Evolutionary conservation across 495 filamentous ascomycete genomes (phyloP).

Genomic region (Annulohypoxylon maeteangense): DNA sequence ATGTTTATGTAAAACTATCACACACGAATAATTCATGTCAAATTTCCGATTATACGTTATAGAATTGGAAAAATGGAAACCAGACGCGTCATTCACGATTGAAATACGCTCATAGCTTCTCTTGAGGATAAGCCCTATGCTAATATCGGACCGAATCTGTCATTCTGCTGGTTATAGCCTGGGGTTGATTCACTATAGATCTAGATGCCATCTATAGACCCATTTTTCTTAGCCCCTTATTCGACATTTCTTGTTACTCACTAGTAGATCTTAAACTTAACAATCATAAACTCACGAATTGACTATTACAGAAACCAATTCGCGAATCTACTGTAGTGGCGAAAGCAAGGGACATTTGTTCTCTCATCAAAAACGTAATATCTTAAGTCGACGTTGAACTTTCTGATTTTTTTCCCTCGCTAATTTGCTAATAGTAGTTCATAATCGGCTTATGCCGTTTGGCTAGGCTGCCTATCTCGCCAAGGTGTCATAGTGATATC

Average conservation of each 20-base stretch:
- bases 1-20: background rate
- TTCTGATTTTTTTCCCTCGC: background rate
- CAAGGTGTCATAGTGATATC: background rate
- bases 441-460: background rate
- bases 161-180: background rate
- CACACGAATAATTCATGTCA: background rate
- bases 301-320: background rate
- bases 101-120: background rate
- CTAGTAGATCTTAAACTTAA: background rate
- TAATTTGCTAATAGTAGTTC: background rate
- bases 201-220: background rate
- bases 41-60: background rate
- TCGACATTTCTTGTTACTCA: background rate
- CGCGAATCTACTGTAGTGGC: background rate
- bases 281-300: background rate
- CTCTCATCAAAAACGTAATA: background rate
- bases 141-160: slow-evolving; percentile 3
- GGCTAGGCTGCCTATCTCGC: background rate
- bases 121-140: background rate
- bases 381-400: background rate
- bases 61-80: background rate
- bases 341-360: background rate
- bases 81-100: background rate
- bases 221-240: background rate
- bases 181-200: background rate